These are phyloP conservation scores for Ogataea paradorogensis DNA, from an alignment of 805 yeast genomes.

Conservation along the genomic window DNA sequence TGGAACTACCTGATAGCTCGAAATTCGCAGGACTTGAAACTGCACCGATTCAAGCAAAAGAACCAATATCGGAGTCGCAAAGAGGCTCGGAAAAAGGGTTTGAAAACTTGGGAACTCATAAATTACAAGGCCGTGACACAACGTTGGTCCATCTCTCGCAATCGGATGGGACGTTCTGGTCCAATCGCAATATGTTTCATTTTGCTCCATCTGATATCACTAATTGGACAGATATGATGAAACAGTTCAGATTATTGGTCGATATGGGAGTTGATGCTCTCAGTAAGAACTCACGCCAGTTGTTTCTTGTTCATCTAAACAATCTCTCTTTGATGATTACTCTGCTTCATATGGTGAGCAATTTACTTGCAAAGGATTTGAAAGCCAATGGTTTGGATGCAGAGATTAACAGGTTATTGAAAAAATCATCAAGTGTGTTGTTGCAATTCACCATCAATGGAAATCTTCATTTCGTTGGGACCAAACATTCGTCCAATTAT, in stretches of 20 bases:
- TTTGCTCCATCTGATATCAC: constrained; percentile 56
- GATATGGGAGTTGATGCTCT: constrained; percentile 51
- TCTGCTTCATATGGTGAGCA: constrained; percentile 50
- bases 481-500: constrained; percentile 22
- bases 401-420: constrained; percentile 47
- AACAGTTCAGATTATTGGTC: constrained; percentile 45
- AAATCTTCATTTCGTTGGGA: constrained; percentile 49
- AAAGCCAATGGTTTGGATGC: constrained; percentile 43
- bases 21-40: constrained; percentile 25
- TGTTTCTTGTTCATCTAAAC: constrained; percentile 53
- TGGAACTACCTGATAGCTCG: constrained; percentile 30
- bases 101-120: background rate
- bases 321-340: constrained; percentile 52
- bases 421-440: constrained; percentile 50
- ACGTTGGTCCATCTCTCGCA: constrained; percentile 9
- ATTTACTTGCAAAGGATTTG: constrained; percentile 53
- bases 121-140: constrained; percentile 8
- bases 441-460: constrained; percentile 67
- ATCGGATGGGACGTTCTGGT: constrained; percentile 19
- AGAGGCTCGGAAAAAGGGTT: constrained; percentile 7
- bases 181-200: constrained; percentile 47
- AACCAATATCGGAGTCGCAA: constrained; percentile 4
- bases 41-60: constrained; percentile 16
- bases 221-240: constrained; percentile 56
- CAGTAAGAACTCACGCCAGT: constrained; percentile 45